Evolutionary conservation across 208 protist species (phyloP).

Genomic region (Leishmania lainsoni): DNA sequence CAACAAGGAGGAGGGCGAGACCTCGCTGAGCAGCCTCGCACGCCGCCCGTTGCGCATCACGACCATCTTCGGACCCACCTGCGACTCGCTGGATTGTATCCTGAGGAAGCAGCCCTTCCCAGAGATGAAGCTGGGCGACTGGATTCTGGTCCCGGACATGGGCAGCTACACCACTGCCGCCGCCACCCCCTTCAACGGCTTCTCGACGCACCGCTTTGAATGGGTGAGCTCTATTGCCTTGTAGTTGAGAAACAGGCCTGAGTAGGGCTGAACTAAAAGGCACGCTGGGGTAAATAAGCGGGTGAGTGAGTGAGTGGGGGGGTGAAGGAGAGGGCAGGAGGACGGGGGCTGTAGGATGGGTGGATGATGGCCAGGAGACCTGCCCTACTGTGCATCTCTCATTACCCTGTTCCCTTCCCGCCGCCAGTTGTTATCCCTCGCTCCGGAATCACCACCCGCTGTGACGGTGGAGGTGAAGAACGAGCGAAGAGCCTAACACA

Average conservation of each 20-base stretch:
- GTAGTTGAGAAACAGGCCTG: neutral
- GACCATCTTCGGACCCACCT: conserved; percentile 88
- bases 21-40: conserved; percentile 10
- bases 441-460: neutral
- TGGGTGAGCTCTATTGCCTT: conserved; percentile 48
- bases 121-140: conserved; percentile 81
- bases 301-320: neutral
- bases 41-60: conserved; percentile 50
- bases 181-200: conserved; percentile 83
- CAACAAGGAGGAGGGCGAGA: conserved; percentile 26
- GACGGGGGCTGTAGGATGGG: too few species aligned
- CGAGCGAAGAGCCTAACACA: neutral
- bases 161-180: conserved; percentile 88
- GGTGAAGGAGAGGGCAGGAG: too few species aligned
- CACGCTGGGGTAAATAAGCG: neutral
- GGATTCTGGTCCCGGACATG: conserved; percentile 77
- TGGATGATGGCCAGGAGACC: neutral
- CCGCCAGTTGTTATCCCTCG: neutral
- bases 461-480: too few species aligned
- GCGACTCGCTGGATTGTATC: conserved; percentile 85
- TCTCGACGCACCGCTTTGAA: conserved; percentile 54
- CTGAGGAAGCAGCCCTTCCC: conserved; percentile 69
- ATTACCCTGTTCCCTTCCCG: neutral
- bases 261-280: neutral
- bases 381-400: too few species aligned